phyloP scores from a whole-genome alignment of 169 alveolate species.

The Prorocentrum cordatum region DNA sequence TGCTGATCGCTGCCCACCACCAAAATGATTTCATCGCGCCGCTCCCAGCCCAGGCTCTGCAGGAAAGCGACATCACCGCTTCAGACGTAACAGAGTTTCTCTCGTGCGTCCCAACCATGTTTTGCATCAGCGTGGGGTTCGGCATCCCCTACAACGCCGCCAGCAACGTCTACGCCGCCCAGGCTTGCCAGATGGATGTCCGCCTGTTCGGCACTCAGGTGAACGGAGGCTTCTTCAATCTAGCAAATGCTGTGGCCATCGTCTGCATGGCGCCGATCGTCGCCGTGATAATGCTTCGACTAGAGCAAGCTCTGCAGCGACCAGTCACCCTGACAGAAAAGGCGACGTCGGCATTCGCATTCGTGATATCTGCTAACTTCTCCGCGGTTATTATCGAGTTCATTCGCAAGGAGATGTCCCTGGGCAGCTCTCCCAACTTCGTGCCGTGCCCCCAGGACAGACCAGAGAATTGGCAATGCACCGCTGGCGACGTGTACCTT shows the following conservation, averaged over 20 bases:
- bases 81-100: too few species aligned
- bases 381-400: neutral
- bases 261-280: too few species aligned
- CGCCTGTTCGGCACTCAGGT: constrained; percentile 55
- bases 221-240: constrained; percentile 41
- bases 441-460: neutral
- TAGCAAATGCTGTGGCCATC: neutral
- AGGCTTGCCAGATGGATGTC: constrained; percentile 67
- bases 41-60: neutral
- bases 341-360: neutral
- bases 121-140: constrained; percentile 67
- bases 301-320: too few species aligned
- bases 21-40: neutral
- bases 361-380: neutral
- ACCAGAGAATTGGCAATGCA: too few species aligned
- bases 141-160: constrained; percentile 51
- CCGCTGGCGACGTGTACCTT: neutral
- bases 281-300: too few species aligned
- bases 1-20: neutral
- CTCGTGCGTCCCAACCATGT: constrained; percentile 18
- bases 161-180: constrained; percentile 64
- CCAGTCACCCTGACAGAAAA: too few species aligned
- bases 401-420: neutral
- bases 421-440: neutral
- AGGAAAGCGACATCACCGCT: too few species aligned